Base-by-base conservation (phyloP, 768 basidiomycete genomes). In the Candolleomyces aberdarensis region DNA sequence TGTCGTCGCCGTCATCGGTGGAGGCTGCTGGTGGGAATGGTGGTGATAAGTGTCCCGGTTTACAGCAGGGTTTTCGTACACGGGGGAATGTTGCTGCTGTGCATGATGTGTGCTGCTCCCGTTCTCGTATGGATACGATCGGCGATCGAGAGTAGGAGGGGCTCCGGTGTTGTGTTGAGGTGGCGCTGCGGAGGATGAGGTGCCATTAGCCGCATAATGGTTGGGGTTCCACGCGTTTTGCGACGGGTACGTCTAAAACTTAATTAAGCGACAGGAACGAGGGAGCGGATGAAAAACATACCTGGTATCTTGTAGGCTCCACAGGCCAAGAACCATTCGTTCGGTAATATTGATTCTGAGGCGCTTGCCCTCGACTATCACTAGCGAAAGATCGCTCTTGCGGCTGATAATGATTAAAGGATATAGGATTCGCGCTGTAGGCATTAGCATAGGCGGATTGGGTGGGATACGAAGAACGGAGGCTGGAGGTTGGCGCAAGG, bases 361-460 rank as follows among this genome's bases (percentile, higher is more conserved):
- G 47, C 22, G 17, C 46, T 15, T 26, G 46, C 22, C 29, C 29
- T 48, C 54, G 4, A 39, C 32, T 46, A 22, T 56, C 60, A n/a
- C 15, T 43, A 7, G 53, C 71, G 51, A 80, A 80, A 7, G 69
- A 73, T 31, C 73, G 76, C 40, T 77, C 76, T 36, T 76, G 72
- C 14, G 80, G 80, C 63, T 80, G 80, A 59, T 81, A 82, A 65
- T 82, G 80, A 41, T 74, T 79, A 66, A 82, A 82, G 2, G 79
- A 74, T 56, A 80, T 75, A 8, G 69, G 56, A 13, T 32, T 49
- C 22, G 39, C 67, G 64, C 13, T 68, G 70, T 53, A 53, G 29
- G 52, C 26, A 36, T 36, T 36, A 17, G 44, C 44, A 13, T 46
- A 46, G 7, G 44, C 15, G 10, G 44, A 11, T 14, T 31, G 20